Conservation (phyloP, 495 filamentous ascomycete species). For the Letharia columbiana region DNA sequence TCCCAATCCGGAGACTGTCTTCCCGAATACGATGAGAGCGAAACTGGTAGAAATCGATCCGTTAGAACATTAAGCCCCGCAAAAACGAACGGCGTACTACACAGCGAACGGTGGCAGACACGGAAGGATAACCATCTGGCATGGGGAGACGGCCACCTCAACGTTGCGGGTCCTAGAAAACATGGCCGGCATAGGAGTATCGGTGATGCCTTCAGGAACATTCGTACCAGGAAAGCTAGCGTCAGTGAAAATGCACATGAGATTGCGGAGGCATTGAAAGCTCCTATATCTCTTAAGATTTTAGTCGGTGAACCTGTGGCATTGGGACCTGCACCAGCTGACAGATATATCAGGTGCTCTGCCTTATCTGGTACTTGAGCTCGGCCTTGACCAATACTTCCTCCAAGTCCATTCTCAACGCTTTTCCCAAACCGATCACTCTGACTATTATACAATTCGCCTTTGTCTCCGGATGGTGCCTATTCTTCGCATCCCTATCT, state of each 20-base stretch:
- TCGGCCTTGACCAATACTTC: slow-evolving; percentile 95
- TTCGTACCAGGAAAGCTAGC: slow-evolving; percentile 67
- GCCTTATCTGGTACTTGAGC: slow-evolving; percentile 84
- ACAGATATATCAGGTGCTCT: slow-evolving; percentile 53
- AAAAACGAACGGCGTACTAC: slow-evolving; percentile 25
- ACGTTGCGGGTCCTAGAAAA: slow-evolving; percentile 41
- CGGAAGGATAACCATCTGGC: slow-evolving; percentile 37
- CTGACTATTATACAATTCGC: slow-evolving; percentile 92
- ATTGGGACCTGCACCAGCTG: slow-evolving; percentile 17
- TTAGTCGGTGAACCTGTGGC: slow-evolving; percentile 47
- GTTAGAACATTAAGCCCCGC: slow-evolving; percentile 21
- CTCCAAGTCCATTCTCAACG: slow-evolving; percentile 92
- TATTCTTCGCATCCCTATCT: slow-evolving; percentile 66
- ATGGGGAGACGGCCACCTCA: slow-evolving; percentile 35
- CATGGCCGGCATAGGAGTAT: slow-evolving; percentile 75
- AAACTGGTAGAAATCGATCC: background rate
- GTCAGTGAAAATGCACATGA: slow-evolving; percentile 90
- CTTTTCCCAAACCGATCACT: slow-evolving; percentile 84
- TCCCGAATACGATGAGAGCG: slow-evolving; percentile 11
- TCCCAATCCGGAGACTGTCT: slow-evolving; percentile 15
- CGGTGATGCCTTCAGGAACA: slow-evolving; percentile 72
- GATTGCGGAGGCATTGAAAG: slow-evolving; percentile 80
- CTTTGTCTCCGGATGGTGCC: slow-evolving; percentile 83
- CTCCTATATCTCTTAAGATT: slow-evolving; percentile 79
- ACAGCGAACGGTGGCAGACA: slow-evolving; percentile 41